Percentiles rank a stretch among this genome's conserved stretches.
phyloP scores from a whole-genome alignment of 352 stramenopile species.

The Pythium scleroteichum region DNA sequence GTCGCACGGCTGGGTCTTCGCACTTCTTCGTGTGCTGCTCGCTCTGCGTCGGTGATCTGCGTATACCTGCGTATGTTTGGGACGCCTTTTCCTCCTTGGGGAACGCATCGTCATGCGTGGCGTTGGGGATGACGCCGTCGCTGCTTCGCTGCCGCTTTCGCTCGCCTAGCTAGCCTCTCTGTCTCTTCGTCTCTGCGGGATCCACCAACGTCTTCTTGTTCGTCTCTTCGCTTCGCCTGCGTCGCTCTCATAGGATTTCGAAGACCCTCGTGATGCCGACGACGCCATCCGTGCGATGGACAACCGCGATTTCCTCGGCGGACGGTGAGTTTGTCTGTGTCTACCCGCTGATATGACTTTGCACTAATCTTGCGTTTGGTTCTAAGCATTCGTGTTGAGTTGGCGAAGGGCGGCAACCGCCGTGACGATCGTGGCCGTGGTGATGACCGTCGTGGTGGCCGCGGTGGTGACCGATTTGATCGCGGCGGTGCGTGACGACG shows the following conservation, averaged over 20 bases:
- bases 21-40: background rate
- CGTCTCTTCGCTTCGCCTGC: slow-evolving; percentile 51
- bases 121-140: slow-evolving; percentile 11
- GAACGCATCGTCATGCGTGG: slow-evolving; percentile 5
- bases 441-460: slow-evolving; percentile 33
- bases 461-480: slow-evolving; percentile 55
- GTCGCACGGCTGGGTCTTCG: slow-evolving; percentile 6
- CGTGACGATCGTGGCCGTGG: slow-evolving; percentile 49
- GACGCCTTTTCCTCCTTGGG: background rate
- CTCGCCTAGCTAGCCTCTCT: slow-evolving; percentile 31
- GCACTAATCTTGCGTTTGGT: background rate
- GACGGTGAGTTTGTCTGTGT: slow-evolving; percentile 44
- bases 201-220: slow-evolving; percentile 33
- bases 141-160: slow-evolving; percentile 22
- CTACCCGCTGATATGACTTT: background rate
- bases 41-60: slow-evolving; percentile 4
- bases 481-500: slow-evolving; percentile 39
- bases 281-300: slow-evolving; percentile 88
- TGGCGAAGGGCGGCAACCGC: slow-evolving; percentile 75
- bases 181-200: slow-evolving; percentile 38
- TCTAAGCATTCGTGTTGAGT: slow-evolving; percentile 75
- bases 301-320: slow-evolving; percentile 82
- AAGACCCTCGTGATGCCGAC: slow-evolving; percentile 86
- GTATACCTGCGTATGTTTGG: slow-evolving; percentile 1
- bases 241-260: slow-evolving; percentile 79